These are phyloP conservation scores for Aspergillus ibericus DNA, from an alignment of 2,329 filamentous ascomycete genomes.

Conservation along the genomic window DNA sequence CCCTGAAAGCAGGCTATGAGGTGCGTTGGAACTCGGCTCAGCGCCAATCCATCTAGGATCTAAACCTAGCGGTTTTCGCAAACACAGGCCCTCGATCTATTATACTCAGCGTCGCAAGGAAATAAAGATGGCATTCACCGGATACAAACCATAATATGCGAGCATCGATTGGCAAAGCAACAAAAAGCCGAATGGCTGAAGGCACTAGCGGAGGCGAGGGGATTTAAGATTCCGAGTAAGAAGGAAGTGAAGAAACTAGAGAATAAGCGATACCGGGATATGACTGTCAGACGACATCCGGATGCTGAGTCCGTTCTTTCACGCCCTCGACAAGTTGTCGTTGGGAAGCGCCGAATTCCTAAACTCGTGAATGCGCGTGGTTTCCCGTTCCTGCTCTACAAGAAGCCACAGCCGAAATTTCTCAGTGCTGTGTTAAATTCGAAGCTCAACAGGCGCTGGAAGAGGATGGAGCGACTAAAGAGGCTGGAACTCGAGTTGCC, in stretches of 20 bases:
- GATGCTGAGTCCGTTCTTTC: slow-evolving; percentile 35
- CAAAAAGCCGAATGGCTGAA: slow-evolving; percentile 23
- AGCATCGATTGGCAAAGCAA: slow-evolving; percentile 23
- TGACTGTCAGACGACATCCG: slow-evolving; percentile 34
- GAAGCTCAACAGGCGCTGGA: slow-evolving; percentile 38
- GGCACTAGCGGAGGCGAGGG: slow-evolving; percentile 13
- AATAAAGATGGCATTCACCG: slow-evolving; percentile 24
- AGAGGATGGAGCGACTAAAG: slow-evolving; percentile 34
- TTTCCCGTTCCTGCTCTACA: slow-evolving; percentile 45
- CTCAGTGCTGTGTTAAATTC: slow-evolving; percentile 39
- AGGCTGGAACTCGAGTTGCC: slow-evolving; percentile 30
- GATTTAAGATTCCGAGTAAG: slow-evolving; percentile 24
- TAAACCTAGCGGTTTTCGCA: slow-evolving; percentile 5
- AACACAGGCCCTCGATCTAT: slow-evolving; percentile 39
- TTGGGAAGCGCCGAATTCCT: slow-evolving; percentile 42
- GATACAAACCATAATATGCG: slow-evolving; percentile 29
- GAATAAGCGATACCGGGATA: slow-evolving; percentile 26
- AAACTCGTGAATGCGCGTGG: slow-evolving; percentile 44
- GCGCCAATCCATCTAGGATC: neutral
- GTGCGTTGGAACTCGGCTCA: slow-evolving; percentile 22
- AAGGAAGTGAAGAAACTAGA: slow-evolving; percentile 26
- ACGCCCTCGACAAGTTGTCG: slow-evolving; percentile 36
- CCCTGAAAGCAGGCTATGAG: slow-evolving; percentile 45
- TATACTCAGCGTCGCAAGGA: slow-evolving; percentile 34
- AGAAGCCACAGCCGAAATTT: slow-evolving; percentile 45